Conservation (phyloP, 139 green algal genomes). For the Micractinium conductrix region DNA sequence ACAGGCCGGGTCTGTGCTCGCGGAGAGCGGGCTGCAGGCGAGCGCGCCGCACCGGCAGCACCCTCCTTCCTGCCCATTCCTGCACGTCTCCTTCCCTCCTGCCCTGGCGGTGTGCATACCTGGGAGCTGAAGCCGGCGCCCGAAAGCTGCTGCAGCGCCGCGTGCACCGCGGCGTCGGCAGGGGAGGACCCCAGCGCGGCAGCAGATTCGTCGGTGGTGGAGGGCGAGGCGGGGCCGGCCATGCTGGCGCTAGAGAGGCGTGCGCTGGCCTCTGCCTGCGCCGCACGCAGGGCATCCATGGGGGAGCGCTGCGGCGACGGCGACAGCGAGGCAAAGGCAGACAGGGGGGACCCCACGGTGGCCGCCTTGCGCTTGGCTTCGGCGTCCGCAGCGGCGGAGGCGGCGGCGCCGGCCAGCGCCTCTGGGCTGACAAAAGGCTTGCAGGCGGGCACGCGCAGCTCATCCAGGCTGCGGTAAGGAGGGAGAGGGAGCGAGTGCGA, state of each 20-base stretch:
- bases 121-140: slow-evolving; percentile 34
- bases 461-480: slow-evolving; percentile 50
- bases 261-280: background rate
- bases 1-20: background rate
- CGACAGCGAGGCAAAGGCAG: background rate
- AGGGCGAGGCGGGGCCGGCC: background rate
- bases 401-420: slow-evolving; percentile 46
- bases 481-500: background rate
- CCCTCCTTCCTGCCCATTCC: too few relatives aligned
- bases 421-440: slow-evolving; percentile 67
- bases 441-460: slow-evolving; percentile 74
- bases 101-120: background rate
- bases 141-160: slow-evolving; percentile 39
- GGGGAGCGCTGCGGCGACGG: slow-evolving; percentile 13
- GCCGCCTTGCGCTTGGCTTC: slow-evolving; percentile 27
- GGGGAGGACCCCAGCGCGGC: background rate
- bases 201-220: background rate
- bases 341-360: slow-evolving; percentile 20
- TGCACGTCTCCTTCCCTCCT: background rate
- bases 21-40: background rate
- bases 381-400: slow-evolving; percentile 28
- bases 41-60: slow-evolving; percentile 1
- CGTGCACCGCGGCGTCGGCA: background rate
- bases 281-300: background rate
- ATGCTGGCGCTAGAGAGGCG: background rate